Conservation (phyloP, 1,284 basidiomycete species). For the Grifola frondosa region DNA sequence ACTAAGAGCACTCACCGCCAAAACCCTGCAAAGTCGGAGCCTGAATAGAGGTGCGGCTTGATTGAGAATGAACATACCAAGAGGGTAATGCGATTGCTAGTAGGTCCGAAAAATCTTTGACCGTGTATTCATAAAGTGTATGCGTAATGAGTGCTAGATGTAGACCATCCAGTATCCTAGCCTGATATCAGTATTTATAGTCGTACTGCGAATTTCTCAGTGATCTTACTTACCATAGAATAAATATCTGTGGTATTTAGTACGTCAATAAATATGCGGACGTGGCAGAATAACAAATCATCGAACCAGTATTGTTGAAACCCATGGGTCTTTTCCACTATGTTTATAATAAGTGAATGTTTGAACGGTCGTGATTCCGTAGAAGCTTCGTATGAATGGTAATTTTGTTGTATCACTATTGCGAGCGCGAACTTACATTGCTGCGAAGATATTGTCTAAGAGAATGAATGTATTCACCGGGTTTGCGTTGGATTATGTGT, state of each 20-base stretch:
- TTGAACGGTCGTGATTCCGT: constrained; percentile 26
- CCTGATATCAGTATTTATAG: neutral
- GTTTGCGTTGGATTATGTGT: too few relatives aligned
- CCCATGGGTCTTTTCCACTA: constrained; percentile 15
- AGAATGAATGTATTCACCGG: too few relatives aligned
- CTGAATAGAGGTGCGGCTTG: too few relatives aligned
- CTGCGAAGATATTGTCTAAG: too few relatives aligned
- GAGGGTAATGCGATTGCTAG: constrained; percentile 8
- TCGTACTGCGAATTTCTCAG: neutral
- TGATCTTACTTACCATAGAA: constrained; percentile 18
- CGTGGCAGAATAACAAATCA: constrained; percentile 5
- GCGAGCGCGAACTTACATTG: too few relatives aligned
- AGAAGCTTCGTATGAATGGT: too few relatives aligned
- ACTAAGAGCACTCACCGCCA: constrained; percentile 16
- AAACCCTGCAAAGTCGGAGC: constrained; percentile 7
- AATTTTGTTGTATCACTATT: too few relatives aligned
- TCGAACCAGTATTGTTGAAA: constrained; percentile 20
- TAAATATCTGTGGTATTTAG: constrained; percentile 8
- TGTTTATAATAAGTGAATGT: constrained; percentile 25
- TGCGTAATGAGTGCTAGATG: constrained; percentile 20
- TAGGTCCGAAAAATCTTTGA: constrained; percentile 15
- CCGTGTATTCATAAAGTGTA: constrained; percentile 18
- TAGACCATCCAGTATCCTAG: constrained; percentile 19
- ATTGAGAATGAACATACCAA: too few relatives aligned
- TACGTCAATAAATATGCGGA: neutral